Conservation (phyloP, 805 yeast genomes). For the Saturnispora gosingensis region DNA sequence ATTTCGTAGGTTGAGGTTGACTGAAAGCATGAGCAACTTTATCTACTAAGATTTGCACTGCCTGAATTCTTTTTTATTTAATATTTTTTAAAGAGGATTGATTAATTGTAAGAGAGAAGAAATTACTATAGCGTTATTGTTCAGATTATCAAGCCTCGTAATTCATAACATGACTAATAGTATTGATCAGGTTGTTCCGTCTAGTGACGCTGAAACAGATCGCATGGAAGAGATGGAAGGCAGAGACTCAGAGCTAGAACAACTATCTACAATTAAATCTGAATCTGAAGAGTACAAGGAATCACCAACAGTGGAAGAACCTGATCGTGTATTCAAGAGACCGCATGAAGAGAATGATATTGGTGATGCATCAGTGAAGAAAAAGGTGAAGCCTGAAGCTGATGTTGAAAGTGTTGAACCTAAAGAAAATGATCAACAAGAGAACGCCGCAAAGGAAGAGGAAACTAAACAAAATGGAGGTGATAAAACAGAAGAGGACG, state of each 20-base stretch:
- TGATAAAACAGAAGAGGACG: constrained; percentile 6
- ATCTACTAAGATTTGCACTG: neutral
- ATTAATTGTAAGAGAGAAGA: neutral
- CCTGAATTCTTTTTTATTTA: neutral
- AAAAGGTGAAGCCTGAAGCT: constrained; percentile 8
- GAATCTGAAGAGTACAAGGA: neutral
- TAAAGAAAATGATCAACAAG: constrained; percentile 14
- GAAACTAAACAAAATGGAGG: constrained; percentile 3
- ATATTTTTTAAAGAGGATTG: neutral
- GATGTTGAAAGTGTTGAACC: constrained; percentile 12
- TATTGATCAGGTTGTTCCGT: constrained; percentile 11
- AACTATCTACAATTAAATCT: constrained; percentile 10
- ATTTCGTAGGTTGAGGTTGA: too few relatives aligned
- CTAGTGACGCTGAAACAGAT: constrained; percentile 89
- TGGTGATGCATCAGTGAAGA: neutral
- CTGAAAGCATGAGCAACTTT: neutral
- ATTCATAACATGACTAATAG: neutral
- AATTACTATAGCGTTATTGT: neutral
- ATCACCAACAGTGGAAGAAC: neutral
- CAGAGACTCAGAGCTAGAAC: constrained; percentile 40
- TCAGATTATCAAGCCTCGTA: neutral
- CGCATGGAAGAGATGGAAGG: constrained; percentile 58
- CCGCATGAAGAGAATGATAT: constrained; percentile 1
- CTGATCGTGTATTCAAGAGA: neutral
- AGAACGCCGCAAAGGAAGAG: constrained; percentile 14